phyloP scores from a whole-genome alignment of 495 filamentous ascomycete species.

The Extremus antarcticus region DNA sequence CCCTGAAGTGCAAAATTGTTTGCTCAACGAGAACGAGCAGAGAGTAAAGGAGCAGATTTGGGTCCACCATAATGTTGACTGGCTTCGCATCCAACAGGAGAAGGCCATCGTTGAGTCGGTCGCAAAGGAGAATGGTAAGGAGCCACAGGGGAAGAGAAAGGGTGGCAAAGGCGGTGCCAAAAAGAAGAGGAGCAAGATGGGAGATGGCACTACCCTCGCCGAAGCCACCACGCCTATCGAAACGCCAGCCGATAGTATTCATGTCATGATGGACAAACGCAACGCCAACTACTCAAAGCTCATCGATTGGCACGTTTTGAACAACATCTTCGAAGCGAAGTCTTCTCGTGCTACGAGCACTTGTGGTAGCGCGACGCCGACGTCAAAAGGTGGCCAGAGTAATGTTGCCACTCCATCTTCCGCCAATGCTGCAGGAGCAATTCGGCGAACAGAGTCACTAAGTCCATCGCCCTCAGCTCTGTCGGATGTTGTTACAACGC shows the following conservation, averaged over 20 bases:
- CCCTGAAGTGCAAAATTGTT: constrained; percentile 68
- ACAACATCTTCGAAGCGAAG: constrained; percentile 15
- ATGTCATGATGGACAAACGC: constrained; percentile 20
- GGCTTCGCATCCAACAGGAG: constrained; percentile 68
- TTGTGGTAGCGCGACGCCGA: background rate
- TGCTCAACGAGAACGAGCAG: constrained; percentile 58
- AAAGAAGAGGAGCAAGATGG: constrained; percentile 22
- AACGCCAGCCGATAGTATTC: constrained; percentile 21
- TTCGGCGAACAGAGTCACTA: background rate
- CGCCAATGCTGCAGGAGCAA: background rate
- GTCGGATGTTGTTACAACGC: background rate
- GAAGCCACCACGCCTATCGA: constrained; percentile 24
- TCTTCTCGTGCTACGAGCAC: background rate
- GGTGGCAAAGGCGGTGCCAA: constrained; percentile 37
- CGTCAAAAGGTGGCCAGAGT: background rate
- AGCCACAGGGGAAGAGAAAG: constrained; percentile 35
- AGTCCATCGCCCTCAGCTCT: background rate
- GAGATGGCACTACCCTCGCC: constrained; percentile 28
- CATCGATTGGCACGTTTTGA: constrained; percentile 23
- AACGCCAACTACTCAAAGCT: constrained; percentile 14
- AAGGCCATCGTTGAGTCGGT: constrained; percentile 59
- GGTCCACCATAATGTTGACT: constrained; percentile 88
- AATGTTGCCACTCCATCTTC: background rate
- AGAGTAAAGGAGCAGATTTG: constrained; percentile 78
- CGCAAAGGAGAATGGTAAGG: constrained; percentile 34